Conservation (phyloP, 2,329 filamentous ascomycete species). For the Fusarium tjaetaba region DNA sequence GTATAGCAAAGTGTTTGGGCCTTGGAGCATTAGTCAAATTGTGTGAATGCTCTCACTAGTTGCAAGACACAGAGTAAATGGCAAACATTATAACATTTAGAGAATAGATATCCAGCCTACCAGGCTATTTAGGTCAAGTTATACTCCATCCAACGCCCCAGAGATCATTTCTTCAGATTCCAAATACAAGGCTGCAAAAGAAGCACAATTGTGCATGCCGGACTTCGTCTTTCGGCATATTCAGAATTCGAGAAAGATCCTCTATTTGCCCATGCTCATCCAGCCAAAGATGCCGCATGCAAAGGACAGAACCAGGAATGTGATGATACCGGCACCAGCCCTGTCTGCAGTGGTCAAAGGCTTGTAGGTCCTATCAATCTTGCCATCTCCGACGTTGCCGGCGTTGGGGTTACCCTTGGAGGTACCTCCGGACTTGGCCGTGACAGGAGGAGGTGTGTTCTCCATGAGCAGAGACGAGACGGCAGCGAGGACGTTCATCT, state of each 20-base stretch:
- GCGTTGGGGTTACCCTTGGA: conserved; percentile 57
- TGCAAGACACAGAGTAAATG: not conserved
- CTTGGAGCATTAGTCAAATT: not conserved
- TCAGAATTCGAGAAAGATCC: conserved; percentile 4
- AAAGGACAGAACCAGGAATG: conserved; percentile 54
- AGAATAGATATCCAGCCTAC: conserved; percentile 30
- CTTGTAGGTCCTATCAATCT: conserved; percentile 45
- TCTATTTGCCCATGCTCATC: conserved; percentile 56
- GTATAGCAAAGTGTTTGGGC: not conserved
- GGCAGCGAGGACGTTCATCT: conserved; percentile 67
- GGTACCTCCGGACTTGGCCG: conserved; percentile 62
- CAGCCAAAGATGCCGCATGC: conserved; percentile 56
- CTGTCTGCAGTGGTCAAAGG: conserved; percentile 56
- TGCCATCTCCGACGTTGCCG: conserved; percentile 50
- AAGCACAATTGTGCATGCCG: conserved; percentile 18
- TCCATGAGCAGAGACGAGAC: conserved; percentile 63
- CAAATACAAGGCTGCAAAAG: conserved; percentile 23
- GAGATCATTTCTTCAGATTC: conserved; percentile 28
- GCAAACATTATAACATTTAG: conserved; percentile 14
- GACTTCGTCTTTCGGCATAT: conserved; percentile 15
- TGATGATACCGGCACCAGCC: conserved; percentile 60
- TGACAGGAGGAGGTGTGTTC: conserved; percentile 53
- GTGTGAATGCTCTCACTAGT: not conserved
- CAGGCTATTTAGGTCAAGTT: conserved; percentile 33
- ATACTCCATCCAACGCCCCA: conserved; percentile 42